These are phyloP conservation scores for Sicyos edulis DNA, from an alignment of 306 rosid species.

Conservation along the genomic window DNA sequence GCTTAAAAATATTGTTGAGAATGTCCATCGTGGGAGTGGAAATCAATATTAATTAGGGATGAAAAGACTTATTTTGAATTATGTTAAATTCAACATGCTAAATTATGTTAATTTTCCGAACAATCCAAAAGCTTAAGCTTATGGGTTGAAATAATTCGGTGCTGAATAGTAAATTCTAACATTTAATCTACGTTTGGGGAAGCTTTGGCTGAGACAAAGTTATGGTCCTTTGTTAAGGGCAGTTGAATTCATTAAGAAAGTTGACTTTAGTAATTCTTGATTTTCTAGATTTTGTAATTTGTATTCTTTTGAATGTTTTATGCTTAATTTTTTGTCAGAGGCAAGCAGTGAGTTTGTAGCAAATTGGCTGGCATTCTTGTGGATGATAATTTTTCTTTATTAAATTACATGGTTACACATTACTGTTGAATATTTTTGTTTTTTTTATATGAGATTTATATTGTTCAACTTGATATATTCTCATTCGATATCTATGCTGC, in stretches of 20 bases:
- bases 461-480: background rate
- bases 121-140: no score
- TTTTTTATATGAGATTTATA: background rate
- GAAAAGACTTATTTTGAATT: no score
- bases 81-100: no score
- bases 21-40: no score
- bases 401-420: background rate
- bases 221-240: background rate
- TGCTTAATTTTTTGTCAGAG: background rate
- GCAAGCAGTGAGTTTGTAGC: background rate
- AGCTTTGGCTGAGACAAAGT: background rate
- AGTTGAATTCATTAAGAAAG: background rate
- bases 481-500: background rate
- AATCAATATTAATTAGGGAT: no score
- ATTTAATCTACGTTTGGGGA: background rate
- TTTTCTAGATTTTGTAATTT: slow-evolving; percentile 4
- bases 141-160: no score
- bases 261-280: slow-evolving; percentile 1
- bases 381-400: background rate
- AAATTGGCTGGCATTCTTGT: background rate
- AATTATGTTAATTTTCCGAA: no score
- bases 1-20: no score
- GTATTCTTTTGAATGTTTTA: slow-evolving; percentile 8
- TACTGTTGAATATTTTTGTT: background rate
- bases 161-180: background rate